Conservation (phyloP, 2,329 filamentous ascomycete genomes). For the Dactylellina sp. region DNA sequence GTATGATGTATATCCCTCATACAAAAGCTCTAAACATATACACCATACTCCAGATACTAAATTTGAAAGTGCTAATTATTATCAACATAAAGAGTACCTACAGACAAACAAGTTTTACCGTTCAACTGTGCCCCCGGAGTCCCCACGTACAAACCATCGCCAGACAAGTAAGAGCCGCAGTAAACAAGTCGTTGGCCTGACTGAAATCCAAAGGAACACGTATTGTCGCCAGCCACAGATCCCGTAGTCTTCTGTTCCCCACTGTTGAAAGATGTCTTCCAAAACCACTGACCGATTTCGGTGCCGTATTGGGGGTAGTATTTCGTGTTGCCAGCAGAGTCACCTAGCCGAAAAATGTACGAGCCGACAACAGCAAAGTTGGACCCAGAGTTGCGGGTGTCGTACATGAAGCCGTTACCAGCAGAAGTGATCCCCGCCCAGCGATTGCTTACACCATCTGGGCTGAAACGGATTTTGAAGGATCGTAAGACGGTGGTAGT, state of each 20-base stretch:
- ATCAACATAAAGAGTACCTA: slow-evolving; percentile 1
- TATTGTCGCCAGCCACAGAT: not conserved
- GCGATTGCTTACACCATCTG: slow-evolving; percentile 2
- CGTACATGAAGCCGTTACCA: too few relatives aligned
- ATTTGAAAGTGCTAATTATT: not conserved
- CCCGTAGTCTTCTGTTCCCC: not conserved
- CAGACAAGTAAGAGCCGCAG: not conserved
- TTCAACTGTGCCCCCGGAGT: not conserved
- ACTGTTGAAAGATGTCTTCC: not conserved
- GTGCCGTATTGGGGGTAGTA: not conserved
- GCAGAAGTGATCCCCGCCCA: not conserved
- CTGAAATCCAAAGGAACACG: not conserved
- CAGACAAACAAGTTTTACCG: not conserved
- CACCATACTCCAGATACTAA: not conserved
- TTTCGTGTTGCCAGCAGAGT: not conserved
- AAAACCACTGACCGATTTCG: slow-evolving; percentile 1
- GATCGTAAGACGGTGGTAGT: slow-evolving; percentile 2
- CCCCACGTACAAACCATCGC: not conserved
- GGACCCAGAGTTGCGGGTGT: not conserved
- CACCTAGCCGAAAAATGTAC: not conserved
- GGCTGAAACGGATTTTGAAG: slow-evolving; percentile 8
- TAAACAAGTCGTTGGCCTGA: not conserved
- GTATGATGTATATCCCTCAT: too few relatives aligned
- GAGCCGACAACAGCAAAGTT: not conserved
- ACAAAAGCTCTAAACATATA: too few relatives aligned